These are phyloP conservation scores for Trichoderma gracile DNA, from an alignment of 2,329 filamentous ascomycete genomes.

Conservation along the genomic window DNA sequence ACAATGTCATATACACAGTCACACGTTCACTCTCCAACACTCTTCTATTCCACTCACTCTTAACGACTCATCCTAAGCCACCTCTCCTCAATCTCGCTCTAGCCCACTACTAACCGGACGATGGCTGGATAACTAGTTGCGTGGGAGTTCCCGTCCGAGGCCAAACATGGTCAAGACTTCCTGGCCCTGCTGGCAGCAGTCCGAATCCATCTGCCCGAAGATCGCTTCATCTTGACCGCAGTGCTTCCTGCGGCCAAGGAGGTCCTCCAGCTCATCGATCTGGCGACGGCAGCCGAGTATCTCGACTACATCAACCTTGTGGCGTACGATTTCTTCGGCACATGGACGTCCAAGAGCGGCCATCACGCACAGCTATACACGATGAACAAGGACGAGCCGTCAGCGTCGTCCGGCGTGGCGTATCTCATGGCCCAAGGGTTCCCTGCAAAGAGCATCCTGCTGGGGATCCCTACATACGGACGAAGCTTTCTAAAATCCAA, in stretches of 20 bases:
- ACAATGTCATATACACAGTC: background rate
- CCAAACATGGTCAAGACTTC: slow-evolving; percentile 69
- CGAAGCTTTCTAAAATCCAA: slow-evolving; percentile 69
- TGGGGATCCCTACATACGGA: slow-evolving; percentile 76
- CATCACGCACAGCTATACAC: slow-evolving; percentile 76
- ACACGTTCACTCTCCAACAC: background rate
- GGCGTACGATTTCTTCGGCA: slow-evolving; percentile 76
- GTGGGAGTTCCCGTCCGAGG: slow-evolving; percentile 73
- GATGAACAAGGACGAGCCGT: slow-evolving; percentile 60
- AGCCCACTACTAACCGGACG: background rate
- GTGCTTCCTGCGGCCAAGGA: slow-evolving; percentile 69
- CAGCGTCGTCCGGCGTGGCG: slow-evolving; percentile 65
- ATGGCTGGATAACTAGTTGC: slow-evolving; percentile 56
- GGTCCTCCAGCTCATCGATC: slow-evolving; percentile 68
- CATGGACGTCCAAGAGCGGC: slow-evolving; percentile 67
- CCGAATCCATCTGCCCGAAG: slow-evolving; percentile 66
- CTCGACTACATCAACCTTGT: slow-evolving; percentile 77
- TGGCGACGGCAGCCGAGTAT: slow-evolving; percentile 61
- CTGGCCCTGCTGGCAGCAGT: slow-evolving; percentile 66
- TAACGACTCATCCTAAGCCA: too few species aligned
- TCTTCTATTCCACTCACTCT: too few species aligned
- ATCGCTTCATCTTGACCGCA: slow-evolving; percentile 69
- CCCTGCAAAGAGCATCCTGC: slow-evolving; percentile 67
- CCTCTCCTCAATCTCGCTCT: too few species aligned
- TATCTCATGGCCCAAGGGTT: slow-evolving; percentile 68